Base-by-base conservation (phyloP, 2,329 filamentous ascomycete species). In the Dactylellina leptospora region DNA sequence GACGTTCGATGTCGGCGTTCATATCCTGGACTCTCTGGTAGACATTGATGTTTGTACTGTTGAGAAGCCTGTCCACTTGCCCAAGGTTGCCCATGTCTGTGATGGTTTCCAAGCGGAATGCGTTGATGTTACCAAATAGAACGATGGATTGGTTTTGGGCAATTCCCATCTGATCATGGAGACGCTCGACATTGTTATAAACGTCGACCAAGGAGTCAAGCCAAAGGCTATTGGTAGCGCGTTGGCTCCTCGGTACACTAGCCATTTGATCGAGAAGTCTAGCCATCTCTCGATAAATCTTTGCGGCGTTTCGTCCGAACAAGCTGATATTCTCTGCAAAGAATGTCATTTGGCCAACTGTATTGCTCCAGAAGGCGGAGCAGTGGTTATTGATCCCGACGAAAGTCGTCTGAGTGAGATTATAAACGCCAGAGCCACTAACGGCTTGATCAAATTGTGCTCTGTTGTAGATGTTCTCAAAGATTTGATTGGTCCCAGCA, bases 311-410 rank as follows among this genome's bases (percentile, higher is more conserved):
- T 1, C 66, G 66, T 8, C 66, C 66, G 11, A 71, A 71, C 1
- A 71, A 42, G 36, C 58, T 59, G 40, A 71, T 71, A 22, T 71
- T 71, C 27, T 71, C 66, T 8, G 66, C 66, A 44, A 71, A 71
- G 18, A 63, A 44, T 8, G 66, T 63, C 66, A 71, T 71, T 16
- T 63, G 66, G 22, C 66, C 66, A 8, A 71, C 59, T 0, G 66
- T 71, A 23, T 71, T 71, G 8, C 27, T 59, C 66, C 66, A 71
- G 47, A 71, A 71, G 4, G n/a, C 18, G 16, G 44, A 58, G 18
- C 66, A 71, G 20, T 71, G 66, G 3, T 53, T 36, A 18, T 71
- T 63, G 27, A 71, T 71, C 0, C 58, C 58, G 10, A 71, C 66
- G 44, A 71, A 71, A 9, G 66, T 71, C 0, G 25, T 47, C 33